Evolutionary conservation across 2,329 filamentous ascomycete genomes (phyloP).

Genomic region (Ustulina deusta): DNA sequence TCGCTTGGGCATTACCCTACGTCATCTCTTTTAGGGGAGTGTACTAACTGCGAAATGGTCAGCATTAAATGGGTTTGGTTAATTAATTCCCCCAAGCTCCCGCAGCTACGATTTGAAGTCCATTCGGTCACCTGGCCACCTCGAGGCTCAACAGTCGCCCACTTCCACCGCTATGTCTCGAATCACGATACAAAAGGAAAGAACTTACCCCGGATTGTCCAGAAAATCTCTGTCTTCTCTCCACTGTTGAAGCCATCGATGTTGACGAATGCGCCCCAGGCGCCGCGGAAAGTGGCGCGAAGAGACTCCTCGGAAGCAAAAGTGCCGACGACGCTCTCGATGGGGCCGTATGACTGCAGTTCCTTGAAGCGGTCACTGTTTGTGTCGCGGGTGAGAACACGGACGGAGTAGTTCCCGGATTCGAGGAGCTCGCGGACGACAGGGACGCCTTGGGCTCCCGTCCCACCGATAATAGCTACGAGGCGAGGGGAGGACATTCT

Average conservation of each 20-base stretch:
- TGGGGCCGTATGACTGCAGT: constrained; percentile 57
- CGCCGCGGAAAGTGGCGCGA: constrained; percentile 58
- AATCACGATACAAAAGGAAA: not conserved
- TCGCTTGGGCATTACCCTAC: not conserved
- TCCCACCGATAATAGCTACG: constrained; percentile 59
- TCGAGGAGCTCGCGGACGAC: constrained; percentile 57
- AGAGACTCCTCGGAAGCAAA: constrained; percentile 61
- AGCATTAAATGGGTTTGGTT: constrained; percentile 17
- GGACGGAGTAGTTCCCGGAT: constrained; percentile 58
- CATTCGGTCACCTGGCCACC: not conserved
- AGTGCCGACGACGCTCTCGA: constrained; percentile 61
- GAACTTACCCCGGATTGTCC: constrained; percentile 53
- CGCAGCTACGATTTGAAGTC: not conserved
- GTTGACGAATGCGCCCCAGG: constrained; percentile 65
- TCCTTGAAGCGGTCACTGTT: constrained; percentile 56
- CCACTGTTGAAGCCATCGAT: constrained; percentile 66
- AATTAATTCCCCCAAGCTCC: not conserved
- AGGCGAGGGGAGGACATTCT: constrained; percentile 48
- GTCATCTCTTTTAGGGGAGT: not conserved
- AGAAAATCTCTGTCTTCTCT: constrained; percentile 65
- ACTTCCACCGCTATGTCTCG: not conserved
- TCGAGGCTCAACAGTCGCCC: too few relatives aligned
- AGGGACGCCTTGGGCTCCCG: constrained; percentile 64
- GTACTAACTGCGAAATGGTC: constrained; percentile 24
- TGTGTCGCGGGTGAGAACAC: constrained; percentile 61